A percentile compares a stretch with the other conserved stretches of the same genome.
phyloP scores from a whole-genome alignment of 2,329 filamentous ascomycete species.

The Aureobasidium namibiae region DNA sequence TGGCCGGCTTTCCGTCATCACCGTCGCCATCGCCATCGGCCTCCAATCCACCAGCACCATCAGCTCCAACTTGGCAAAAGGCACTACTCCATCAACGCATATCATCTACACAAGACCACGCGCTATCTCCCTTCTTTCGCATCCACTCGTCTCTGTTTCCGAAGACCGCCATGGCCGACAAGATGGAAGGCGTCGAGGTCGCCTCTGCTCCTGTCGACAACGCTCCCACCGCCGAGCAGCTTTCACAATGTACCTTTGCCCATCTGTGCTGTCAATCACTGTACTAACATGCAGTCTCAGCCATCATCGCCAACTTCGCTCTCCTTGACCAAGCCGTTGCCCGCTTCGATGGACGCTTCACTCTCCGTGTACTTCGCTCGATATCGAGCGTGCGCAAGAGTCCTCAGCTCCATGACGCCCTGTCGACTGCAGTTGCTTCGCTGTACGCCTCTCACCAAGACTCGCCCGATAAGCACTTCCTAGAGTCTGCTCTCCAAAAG shows the following conservation, averaged over 20 bases:
- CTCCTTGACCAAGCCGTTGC: slow-evolving; percentile 86
- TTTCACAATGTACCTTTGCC: slow-evolving; percentile 11
- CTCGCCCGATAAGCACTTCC: slow-evolving; percentile 12
- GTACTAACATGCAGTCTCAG: slow-evolving; percentile 39
- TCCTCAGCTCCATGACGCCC: slow-evolving; percentile 28
- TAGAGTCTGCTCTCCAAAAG: slow-evolving; percentile 14
- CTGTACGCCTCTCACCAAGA: slow-evolving; percentile 14
- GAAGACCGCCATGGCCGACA: slow-evolving; percentile 36
- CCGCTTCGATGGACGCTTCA: slow-evolving; percentile 91
- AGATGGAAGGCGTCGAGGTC: slow-evolving; percentile 41
- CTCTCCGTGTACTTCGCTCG: slow-evolving; percentile 84
- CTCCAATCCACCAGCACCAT: background rate
- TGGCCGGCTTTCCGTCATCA: slow-evolving; percentile 5
- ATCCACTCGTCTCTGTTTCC: slow-evolving; percentile 8
- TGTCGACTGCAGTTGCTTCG: slow-evolving; percentile 19
- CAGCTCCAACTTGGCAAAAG: slow-evolving; percentile 2
- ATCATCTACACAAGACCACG: slow-evolving; percentile 1
- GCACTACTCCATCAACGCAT: slow-evolving; percentile 16
- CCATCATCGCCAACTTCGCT: slow-evolving; percentile 90
- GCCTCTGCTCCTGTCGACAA: slow-evolving; percentile 14
- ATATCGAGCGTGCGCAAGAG: slow-evolving; percentile 94
- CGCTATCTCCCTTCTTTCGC: background rate
- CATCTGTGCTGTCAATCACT: background rate
- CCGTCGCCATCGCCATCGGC: background rate
- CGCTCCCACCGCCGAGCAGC: slow-evolving; percentile 13